A percentile compares a stretch with the other conserved stretches of the same genome.
These are phyloP conservation scores for Fusarium pseudograminearum DNA, from an alignment of 2,329 filamentous ascomycete genomes.

Conservation along the genomic window DNA sequence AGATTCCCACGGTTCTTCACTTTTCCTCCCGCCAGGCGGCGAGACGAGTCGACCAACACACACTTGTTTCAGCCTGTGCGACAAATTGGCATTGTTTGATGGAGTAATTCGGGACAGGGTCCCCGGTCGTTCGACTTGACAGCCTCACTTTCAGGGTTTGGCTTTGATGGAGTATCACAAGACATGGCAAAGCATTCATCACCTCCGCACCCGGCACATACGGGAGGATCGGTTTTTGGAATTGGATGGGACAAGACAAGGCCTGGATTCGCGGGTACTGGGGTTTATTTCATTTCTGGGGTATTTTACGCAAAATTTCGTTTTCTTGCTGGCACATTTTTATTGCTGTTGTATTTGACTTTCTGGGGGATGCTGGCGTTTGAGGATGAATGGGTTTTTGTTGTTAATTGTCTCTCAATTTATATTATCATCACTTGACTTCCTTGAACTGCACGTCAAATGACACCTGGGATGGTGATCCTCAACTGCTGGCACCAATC, in stretches of 20 bases:
- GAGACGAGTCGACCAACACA: constrained; percentile 18
- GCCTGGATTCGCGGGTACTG: constrained; percentile 33
- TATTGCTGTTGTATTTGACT: constrained; percentile 21
- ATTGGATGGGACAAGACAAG: constrained; percentile 23
- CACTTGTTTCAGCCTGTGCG: constrained; percentile 28
- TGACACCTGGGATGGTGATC: constrained; percentile 22
- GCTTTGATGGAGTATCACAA: constrained; percentile 47
- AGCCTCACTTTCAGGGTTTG: constrained; percentile 45
- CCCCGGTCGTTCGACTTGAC: constrained; percentile 43
- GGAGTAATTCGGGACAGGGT: constrained; percentile 43
- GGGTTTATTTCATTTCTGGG: constrained; percentile 16
- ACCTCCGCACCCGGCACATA: constrained; percentile 32
- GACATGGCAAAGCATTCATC: constrained; percentile 45
- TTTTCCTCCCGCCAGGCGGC: constrained; percentile 15
- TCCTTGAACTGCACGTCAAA: constrained; percentile 17
- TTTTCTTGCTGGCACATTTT: constrained; percentile 17
- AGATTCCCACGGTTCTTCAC: constrained; percentile 31
- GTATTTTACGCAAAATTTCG: constrained; percentile 22
- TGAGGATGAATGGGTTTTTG: constrained; percentile 35
- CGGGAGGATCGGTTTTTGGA: constrained; percentile 33
- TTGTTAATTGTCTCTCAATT: constrained; percentile 41
- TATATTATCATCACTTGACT: constrained; percentile 26
- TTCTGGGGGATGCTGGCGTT: constrained; percentile 35
- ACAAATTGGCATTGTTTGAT: constrained; percentile 37
- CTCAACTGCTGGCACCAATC: constrained; percentile 21